These are phyloP conservation scores for Takashimella koratensis DNA, from an alignment of 1,284 basidiomycete species.

Conservation along the genomic window DNA sequence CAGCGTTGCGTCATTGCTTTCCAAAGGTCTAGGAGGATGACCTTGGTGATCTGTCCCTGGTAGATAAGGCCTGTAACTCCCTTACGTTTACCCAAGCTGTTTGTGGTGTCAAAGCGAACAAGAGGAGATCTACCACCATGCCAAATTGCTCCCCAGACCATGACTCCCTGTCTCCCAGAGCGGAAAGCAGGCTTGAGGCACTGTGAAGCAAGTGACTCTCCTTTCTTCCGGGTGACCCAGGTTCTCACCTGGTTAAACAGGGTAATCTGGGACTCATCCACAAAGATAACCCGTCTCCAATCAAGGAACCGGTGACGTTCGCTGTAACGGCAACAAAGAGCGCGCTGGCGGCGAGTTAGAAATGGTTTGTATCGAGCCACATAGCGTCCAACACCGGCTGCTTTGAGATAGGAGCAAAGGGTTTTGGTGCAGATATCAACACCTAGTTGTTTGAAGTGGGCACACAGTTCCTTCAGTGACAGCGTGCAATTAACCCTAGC, in stretches of 20 bases:
- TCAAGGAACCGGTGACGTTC: no score
- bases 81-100: conserved; percentile 9
- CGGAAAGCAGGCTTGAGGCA: conserved; percentile 7
- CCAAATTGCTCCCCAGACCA: conserved; percentile 20
- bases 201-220: conserved; percentile 3
- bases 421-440: no score
- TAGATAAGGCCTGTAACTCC: conserved; percentile 18
- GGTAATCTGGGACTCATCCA: conserved; percentile 12
- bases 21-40: conserved; percentile 9
- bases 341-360: no score
- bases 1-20: conserved; percentile 8
- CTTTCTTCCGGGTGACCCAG: conserved; percentile 11
- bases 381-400: no score
- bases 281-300: conserved; percentile 13
- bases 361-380: no score
- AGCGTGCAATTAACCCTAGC: no score
- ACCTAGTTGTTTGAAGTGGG: no score
- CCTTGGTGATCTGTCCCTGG: conserved; percentile 18
- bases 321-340: no score
- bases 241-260: conserved; percentile 4
- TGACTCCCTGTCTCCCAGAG: conserved; percentile 1
- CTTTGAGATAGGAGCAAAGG: no score
- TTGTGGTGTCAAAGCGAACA: conserved; percentile 11
- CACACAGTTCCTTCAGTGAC: no score
- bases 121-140: conserved; percentile 14